Evolutionary conservation across 768 basidiomycete species (phyloP).

Genomic region (Mycena kentingensis): DNA sequence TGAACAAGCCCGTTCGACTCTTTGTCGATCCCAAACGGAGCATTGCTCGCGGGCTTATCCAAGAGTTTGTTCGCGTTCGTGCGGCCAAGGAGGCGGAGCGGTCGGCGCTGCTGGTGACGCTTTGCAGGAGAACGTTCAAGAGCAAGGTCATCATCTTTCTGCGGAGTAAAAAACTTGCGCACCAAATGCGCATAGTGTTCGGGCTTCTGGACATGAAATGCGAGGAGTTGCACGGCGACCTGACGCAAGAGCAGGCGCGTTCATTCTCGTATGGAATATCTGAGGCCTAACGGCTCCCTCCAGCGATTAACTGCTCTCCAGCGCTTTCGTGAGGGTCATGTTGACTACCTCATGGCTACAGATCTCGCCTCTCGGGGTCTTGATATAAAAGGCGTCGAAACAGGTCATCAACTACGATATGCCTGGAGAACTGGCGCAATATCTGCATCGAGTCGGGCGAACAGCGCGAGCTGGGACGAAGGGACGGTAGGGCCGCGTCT

Average conservation of each 20-base stretch:
- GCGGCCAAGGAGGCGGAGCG: constrained; percentile 78
- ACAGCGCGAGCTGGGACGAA: constrained; percentile 93
- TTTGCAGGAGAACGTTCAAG: constrained; percentile 89
- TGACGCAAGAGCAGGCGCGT: constrained; percentile 91
- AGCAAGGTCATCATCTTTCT: constrained; percentile 88
- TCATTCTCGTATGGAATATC: neutral
- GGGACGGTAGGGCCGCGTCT: constrained; percentile 66
- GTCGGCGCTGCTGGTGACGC: constrained; percentile 70
- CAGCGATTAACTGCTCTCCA: constrained; percentile 87
- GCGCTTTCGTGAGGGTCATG: constrained; percentile 81
- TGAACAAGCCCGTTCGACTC: constrained; percentile 90
- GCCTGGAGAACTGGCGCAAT: constrained; percentile 90
- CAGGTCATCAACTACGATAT: constrained; percentile 99
- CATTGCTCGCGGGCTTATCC: constrained; percentile 82
- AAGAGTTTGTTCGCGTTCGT: constrained; percentile 93
- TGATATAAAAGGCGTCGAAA: constrained; percentile 96
- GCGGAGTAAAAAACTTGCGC: constrained; percentile 94
- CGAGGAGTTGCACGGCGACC: constrained; percentile 92
- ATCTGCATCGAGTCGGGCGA: constrained; percentile 95
- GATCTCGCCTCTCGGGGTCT: constrained; percentile 94
- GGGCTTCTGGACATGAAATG: constrained; percentile 85
- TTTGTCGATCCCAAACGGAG: constrained; percentile 94
- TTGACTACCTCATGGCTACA: constrained; percentile 95
- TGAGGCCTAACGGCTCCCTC: constrained; percentile 4
- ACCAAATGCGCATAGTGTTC: constrained; percentile 95